Conservation (phyloP, 805 yeast genomes). For the Yarrowia yakushimensis region DNA sequence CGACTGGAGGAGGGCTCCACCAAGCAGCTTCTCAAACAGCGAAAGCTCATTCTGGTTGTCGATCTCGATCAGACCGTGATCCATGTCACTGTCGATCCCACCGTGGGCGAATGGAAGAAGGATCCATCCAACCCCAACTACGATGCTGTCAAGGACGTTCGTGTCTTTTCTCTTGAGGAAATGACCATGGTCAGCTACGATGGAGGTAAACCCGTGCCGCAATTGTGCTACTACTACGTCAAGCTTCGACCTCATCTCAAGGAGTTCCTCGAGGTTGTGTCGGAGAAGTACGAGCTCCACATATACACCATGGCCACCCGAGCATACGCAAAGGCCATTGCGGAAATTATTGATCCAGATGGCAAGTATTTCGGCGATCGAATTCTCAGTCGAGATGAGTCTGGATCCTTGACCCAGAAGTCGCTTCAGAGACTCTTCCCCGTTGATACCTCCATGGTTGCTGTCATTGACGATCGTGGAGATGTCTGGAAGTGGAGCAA, state of each 20-base stretch:
- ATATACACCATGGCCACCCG: slow-evolving; percentile 98
- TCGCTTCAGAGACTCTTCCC: slow-evolving; percentile 86
- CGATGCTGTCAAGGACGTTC: slow-evolving; percentile 77
- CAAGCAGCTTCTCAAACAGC: slow-evolving; percentile 53
- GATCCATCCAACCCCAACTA: slow-evolving; percentile 84
- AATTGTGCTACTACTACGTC: slow-evolving; percentile 79
- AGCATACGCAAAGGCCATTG: slow-evolving; percentile 84
- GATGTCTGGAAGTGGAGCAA: slow-evolving; percentile 99
- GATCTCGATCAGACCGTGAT: slow-evolving; percentile 97
- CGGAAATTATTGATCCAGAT: slow-evolving; percentile 85
- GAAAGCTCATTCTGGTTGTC: slow-evolving; percentile 82
- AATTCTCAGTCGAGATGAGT: slow-evolving; percentile 87
- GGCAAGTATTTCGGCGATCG: slow-evolving; percentile 87
- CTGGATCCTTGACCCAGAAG: slow-evolving; percentile 87
- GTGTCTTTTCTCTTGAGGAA: slow-evolving; percentile 73
- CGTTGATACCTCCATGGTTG: slow-evolving; percentile 94
- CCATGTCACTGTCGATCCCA: slow-evolving; percentile 97
- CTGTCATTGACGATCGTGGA: slow-evolving; percentile 93
- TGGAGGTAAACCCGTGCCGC: slow-evolving; percentile 43
- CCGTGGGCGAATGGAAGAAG: slow-evolving; percentile 92
- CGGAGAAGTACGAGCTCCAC: slow-evolving; percentile 77
- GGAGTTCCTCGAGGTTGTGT: slow-evolving; percentile 63
- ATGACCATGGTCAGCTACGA: slow-evolving; percentile 38
- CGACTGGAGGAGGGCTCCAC: slow-evolving; percentile 71
- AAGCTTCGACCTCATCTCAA: slow-evolving; percentile 84